phyloP scores from a whole-genome alignment of 192 early-diverging fungal genomes.

The Mortierella alpina region DNA sequence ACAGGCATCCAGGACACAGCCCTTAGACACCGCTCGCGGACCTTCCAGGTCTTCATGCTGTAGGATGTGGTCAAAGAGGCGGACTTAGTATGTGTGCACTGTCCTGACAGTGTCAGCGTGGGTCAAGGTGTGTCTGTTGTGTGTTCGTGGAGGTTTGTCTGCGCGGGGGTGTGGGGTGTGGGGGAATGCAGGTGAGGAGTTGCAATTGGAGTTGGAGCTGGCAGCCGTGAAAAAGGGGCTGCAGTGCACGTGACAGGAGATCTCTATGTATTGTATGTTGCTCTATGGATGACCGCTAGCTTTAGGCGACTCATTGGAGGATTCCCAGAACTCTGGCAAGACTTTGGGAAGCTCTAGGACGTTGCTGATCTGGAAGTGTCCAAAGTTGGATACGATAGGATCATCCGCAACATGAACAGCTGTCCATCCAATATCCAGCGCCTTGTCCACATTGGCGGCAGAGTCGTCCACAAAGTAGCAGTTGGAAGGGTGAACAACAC shows the following conservation, averaged over 20 bases:
- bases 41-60: constrained; percentile 28
- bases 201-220: not conserved
- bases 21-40: constrained; percentile 27
- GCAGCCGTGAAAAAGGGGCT: too few relatives aligned
- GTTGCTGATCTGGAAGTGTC: constrained; percentile 67
- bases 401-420: constrained; percentile 62
- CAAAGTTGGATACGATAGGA: constrained; percentile 53
- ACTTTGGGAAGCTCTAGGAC: constrained; percentile 72
- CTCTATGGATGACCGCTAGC: too few relatives aligned
- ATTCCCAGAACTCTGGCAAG: constrained; percentile 68
- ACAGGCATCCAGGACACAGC: constrained; percentile 32
- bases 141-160: too few relatives aligned
- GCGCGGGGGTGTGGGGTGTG: too few relatives aligned
- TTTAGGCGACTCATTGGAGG: too few relatives aligned
- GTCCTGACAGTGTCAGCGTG: not conserved
- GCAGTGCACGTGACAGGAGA: not conserved
- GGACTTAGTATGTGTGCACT: too few relatives aligned
- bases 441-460: constrained; percentile 71
- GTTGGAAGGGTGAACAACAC: constrained; percentile 60
- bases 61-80: not conserved
- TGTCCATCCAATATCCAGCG: constrained; percentile 65
- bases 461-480: constrained; percentile 87
- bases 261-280: not conserved
- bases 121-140: too few relatives aligned
- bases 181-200: not conserved